phyloP scores from a whole-genome alignment of 495 filamentous ascomycete genomes.

The Neurospora sp. region DNA sequence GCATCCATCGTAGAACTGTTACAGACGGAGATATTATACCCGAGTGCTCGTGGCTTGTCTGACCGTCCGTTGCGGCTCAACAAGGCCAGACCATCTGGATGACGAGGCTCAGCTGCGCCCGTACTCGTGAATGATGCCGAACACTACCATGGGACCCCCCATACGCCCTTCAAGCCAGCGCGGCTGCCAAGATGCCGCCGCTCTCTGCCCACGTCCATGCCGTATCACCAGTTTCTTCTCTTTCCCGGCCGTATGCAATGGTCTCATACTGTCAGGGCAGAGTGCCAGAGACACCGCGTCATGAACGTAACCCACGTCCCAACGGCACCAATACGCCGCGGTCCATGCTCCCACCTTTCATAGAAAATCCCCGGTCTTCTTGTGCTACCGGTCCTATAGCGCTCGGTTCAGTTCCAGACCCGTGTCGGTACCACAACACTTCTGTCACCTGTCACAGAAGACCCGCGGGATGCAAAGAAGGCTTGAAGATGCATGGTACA shows the following conservation, averaged over 20 bases:
- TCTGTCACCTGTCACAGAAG: neutral
- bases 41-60: slow-evolving; percentile 11
- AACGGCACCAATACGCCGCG: neutral
- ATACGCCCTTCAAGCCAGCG: neutral
- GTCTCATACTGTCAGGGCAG: neutral
- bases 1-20: neutral
- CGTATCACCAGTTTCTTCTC: neutral
- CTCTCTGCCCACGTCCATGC: neutral
- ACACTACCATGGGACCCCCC: neutral
- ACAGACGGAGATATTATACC: neutral
- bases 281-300: neutral
- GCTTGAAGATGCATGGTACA: slow-evolving; percentile 16
- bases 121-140: neutral
- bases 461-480: neutral
- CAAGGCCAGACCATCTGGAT: neutral
- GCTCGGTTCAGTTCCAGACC: neutral
- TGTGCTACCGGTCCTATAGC: neutral
- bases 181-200: neutral
- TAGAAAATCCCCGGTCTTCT: neutral
- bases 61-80: neutral
- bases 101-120: neutral
- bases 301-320: neutral
- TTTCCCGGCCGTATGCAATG: neutral
- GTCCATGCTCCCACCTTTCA: neutral
- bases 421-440: neutral